phyloP scores from a whole-genome alignment of 1,139 yeast genomes.

The Magnusiomyces sp. region DNA sequence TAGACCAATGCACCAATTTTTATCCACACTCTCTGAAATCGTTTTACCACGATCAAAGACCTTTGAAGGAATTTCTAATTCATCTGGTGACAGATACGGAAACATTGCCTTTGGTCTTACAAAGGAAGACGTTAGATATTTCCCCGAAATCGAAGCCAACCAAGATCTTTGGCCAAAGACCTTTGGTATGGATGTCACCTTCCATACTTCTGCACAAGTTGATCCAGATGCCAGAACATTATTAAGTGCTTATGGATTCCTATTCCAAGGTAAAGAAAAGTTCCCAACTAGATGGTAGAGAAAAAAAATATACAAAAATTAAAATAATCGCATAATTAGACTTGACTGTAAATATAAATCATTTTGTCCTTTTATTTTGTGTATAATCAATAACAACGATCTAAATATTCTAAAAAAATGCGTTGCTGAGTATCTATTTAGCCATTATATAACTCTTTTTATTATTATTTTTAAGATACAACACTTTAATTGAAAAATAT shows the following conservation, averaged over 20 bases:
- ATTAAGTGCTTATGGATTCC: conserved; percentile 74
- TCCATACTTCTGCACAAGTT: conserved; percentile 83
- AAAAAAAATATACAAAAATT: not conserved
- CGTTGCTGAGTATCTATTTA: no score
- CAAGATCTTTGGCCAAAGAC: conserved; percentile 86
- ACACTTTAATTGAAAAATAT: no score
- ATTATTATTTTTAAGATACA: not conserved
- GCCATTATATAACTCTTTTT: not conserved
- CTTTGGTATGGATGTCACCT: conserved; percentile 77
- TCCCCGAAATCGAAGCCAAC: conserved; percentile 90
- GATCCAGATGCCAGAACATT: conserved; percentile 88
- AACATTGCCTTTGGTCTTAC: conserved; percentile 78
- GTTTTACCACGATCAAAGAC: conserved; percentile 92
- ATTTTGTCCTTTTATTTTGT: not conserved
- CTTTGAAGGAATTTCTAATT: conserved; percentile 66
- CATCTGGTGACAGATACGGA: conserved; percentile 79
- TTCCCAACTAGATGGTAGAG: conserved; percentile 27
- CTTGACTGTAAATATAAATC: not conserved
- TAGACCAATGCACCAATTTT: conserved; percentile 75
- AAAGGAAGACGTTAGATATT: conserved; percentile 66
- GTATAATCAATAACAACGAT: not conserved
- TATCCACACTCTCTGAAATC: conserved; percentile 78
- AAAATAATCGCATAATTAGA: not conserved
- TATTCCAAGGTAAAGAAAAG: conserved; percentile 52
- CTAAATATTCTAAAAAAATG: not conserved